Conservation (phyloP, 257 asterid genomes). For the Coffea canephora region DNA sequence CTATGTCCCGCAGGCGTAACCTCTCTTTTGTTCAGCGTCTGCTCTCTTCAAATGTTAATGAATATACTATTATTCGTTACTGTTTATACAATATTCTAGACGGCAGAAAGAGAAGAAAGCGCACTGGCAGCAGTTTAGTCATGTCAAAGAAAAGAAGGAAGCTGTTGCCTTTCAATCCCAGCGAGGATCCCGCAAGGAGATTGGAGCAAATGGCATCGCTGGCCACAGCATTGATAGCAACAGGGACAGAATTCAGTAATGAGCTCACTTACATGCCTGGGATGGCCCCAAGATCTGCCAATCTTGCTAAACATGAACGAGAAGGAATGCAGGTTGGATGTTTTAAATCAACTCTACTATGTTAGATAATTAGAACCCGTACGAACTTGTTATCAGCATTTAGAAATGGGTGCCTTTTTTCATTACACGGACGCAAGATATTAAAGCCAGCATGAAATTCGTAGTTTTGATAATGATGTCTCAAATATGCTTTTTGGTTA, state of each 20-base stretch:
- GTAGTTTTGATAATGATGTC: not conserved
- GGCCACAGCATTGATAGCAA: conserved; percentile 75
- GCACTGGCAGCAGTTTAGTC: conserved; percentile 34
- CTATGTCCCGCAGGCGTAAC: not conserved
- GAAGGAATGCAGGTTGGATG: conserved; percentile 84
- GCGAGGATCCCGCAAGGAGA: conserved; percentile 61
- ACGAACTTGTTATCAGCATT: not conserved
- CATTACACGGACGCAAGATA: not conserved
- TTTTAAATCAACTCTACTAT: not conserved
- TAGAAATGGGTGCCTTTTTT: not conserved
- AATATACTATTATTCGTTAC: not conserved
- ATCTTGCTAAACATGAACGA: conserved; percentile 57
- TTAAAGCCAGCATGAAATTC: not conserved
- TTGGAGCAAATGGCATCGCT: conserved; percentile 89
- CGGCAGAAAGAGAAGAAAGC: conserved; percentile 53
- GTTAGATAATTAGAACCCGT: not conserved
- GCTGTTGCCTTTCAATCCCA: conserved; percentile 65
- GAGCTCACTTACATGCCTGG: conserved; percentile 65
- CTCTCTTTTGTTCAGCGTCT: not conserved
- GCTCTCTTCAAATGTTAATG: not conserved
- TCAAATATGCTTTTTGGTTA: not conserved
- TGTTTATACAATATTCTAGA: conserved; percentile 33
- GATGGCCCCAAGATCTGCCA: conserved; percentile 85
- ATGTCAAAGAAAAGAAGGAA: conserved; percentile 66
- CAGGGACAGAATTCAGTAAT: conserved; percentile 64